Conservation (phyloP, 2,329 filamentous ascomycete genomes). For the Magnaporthiopsis poae region DNA sequence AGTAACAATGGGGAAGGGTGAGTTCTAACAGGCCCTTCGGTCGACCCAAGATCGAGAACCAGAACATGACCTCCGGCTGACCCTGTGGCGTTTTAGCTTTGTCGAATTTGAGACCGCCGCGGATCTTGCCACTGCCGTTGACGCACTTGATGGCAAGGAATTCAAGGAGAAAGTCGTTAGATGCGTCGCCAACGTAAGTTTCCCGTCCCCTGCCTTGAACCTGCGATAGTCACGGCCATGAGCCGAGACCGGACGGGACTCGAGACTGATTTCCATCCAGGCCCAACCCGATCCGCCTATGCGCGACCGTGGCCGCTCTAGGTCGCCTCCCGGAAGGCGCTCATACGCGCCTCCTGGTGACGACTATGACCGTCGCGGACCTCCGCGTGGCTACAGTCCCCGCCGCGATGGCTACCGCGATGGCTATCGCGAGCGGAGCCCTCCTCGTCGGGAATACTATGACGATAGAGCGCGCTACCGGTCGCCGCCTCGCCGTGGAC, state of each 20-base stretch:
- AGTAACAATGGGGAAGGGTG: slow-evolving; percentile 89
- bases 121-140: slow-evolving; percentile 81
- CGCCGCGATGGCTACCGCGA: slow-evolving; percentile 56
- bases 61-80: slow-evolving; percentile 9
- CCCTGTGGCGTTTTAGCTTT: slow-evolving; percentile 49
- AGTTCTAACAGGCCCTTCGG: slow-evolving; percentile 27
- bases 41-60: background rate
- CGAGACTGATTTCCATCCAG: slow-evolving; percentile 33
- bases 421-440: slow-evolving; percentile 80
- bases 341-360: slow-evolving; percentile 60
- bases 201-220: background rate
- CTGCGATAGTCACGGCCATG: background rate
- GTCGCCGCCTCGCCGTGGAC: slow-evolving; percentile 51
- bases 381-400: slow-evolving; percentile 74
- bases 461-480: slow-evolving; percentile 72
- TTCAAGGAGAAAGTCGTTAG: slow-evolving; percentile 84
- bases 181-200: slow-evolving; percentile 76
- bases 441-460: slow-evolving; percentile 71
- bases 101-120: slow-evolving; percentile 93
- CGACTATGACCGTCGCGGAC: slow-evolving; percentile 73
- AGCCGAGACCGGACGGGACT: background rate
- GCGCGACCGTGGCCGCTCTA: slow-evolving; percentile 66
- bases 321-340: slow-evolving; percentile 58
- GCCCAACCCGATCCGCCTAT: slow-evolving; percentile 67
- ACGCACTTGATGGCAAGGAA: slow-evolving; percentile 85